phyloP scores from a whole-genome alignment of 2,329 filamentous ascomycete genomes.

The Exophiala phaeomuriformis region DNA sequence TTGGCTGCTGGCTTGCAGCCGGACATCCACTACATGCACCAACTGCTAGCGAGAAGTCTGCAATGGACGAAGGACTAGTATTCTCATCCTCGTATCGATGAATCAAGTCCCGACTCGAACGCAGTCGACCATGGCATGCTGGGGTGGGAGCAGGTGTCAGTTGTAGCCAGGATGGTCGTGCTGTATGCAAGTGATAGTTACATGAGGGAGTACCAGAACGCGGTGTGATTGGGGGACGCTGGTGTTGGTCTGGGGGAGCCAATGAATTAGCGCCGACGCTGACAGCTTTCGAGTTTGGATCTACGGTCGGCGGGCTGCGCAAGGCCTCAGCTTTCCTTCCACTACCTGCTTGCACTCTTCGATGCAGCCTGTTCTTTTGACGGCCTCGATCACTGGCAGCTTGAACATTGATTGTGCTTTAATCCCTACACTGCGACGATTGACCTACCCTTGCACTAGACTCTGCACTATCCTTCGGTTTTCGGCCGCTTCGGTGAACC shows the following conservation, averaged over 20 bases:
- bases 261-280: conserved; percentile 12
- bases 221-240: conserved; percentile 4
- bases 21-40: neutral
- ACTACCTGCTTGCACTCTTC: neutral
- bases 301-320: conserved; percentile 4
- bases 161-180: conserved; percentile 1
- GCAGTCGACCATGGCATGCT: neutral
- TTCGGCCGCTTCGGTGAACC: conserved; percentile 9
- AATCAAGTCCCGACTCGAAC: conserved; percentile 5
- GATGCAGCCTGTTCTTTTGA: conserved; percentile 6
- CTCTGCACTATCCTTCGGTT: conserved; percentile 2
- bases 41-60: neutral
- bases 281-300: conserved; percentile 16
- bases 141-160: neutral
- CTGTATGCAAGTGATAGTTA: conserved; percentile 21
- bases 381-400: conserved; percentile 1
- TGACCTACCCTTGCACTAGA: neutral
- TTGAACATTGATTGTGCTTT: neutral
- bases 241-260: neutral
- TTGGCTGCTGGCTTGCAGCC: conserved; percentile 5
- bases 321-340: neutral
- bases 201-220: conserved; percentile 7
- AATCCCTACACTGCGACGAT: neutral
- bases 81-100: conserved; percentile 3
- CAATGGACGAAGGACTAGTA: neutral